Evolutionary conservation across 2,329 filamentous ascomycete species (phyloP).

Genomic region (Gnomoniopsis smithogilvyi): DNA sequence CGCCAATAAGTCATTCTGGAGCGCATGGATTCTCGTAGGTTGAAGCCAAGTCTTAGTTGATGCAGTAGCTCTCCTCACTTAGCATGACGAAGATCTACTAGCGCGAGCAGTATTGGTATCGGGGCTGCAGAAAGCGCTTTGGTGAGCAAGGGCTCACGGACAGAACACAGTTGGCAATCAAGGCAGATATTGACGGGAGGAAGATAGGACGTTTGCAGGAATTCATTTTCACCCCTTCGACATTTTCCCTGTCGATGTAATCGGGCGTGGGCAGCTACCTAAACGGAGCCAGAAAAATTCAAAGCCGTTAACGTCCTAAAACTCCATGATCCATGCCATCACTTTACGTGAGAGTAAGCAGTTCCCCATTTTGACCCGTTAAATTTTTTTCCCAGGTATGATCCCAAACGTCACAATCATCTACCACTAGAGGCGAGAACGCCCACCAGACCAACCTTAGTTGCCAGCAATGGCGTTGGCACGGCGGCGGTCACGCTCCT

Average conservation of each 20-base stretch:
- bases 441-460: slow-evolving; percentile 37
- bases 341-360: slow-evolving; percentile 15
- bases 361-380: neutral
- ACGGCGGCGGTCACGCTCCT: slow-evolving; percentile 98
- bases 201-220: slow-evolving; percentile 20
- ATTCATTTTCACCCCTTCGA: slow-evolving; percentile 19
- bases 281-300: slow-evolving; percentile 15
- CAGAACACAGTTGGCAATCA: neutral
- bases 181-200: neutral
- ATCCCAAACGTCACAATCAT: slow-evolving; percentile 16
- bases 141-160: neutral
- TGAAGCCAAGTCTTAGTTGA: too few relatives aligned
- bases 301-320: slow-evolving; percentile 20
- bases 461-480: slow-evolving; percentile 53
- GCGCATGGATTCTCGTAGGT: too few relatives aligned
- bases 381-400: slow-evolving; percentile 5
- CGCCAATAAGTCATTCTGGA: too few relatives aligned
- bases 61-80: too few relatives aligned
- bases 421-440: neutral
- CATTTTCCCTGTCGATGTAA: slow-evolving; percentile 9
- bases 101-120: neutral
- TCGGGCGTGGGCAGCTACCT: slow-evolving; percentile 16
- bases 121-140: neutral
- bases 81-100: too few relatives aligned
- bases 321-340: slow-evolving; percentile 18